Base-by-base conservation (phyloP, 2,329 filamentous ascomycete genomes). In the Mariannaea sp. region DNA sequence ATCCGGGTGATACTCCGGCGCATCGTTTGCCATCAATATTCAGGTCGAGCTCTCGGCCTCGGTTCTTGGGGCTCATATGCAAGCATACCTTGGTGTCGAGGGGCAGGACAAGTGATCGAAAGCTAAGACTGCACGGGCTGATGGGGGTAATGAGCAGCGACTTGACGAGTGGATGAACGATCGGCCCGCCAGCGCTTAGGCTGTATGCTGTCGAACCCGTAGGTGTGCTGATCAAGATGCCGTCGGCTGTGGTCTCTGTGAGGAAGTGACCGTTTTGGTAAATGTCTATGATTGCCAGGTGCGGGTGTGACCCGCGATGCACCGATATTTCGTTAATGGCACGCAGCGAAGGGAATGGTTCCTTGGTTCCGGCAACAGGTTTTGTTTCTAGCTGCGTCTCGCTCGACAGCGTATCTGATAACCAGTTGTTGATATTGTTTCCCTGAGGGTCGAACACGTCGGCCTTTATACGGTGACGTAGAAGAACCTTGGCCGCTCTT, bases 311-410 rank as follows among this genome's bases (percentile, higher is more conserved):
- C 33, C 94, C 94, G 17, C 94, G 86, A 71, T 99, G 94, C 29
- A 99, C 87, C 2, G 96, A 88, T 9, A 99, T 87, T 72, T 99
- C 94, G 70, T 99, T 99, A 76, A 97, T 90, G 44, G 94, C 94
- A 58, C 85, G 82, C 27, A 86, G 71, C 0, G 77, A 75, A 0
- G 76, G 74, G 0, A 74, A 71, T 0, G 62, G 50, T 42, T 73
- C 72, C 12, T 69, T 67, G 6, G 72, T 66, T n/a, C 71, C 62
- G 27, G 71, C 65, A 30, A 75, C 70, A 10, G 66, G 65, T 27
- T 64, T 67, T 7, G 62, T 57, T 9, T 69, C 71, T n/a, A 72
- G 70, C 56, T 76, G 74, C 6, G 75, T 72, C 6, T 75, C 74
- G 20, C 74, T 77, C 1, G 79, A 76, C 1, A 80, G 72, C 36